A percentile compares a stretch with the other conserved stretches of the same genome.
phyloP scores from a whole-genome alignment of 495 filamentous ascomycete species.

The Terfezia boudieri region DNA sequence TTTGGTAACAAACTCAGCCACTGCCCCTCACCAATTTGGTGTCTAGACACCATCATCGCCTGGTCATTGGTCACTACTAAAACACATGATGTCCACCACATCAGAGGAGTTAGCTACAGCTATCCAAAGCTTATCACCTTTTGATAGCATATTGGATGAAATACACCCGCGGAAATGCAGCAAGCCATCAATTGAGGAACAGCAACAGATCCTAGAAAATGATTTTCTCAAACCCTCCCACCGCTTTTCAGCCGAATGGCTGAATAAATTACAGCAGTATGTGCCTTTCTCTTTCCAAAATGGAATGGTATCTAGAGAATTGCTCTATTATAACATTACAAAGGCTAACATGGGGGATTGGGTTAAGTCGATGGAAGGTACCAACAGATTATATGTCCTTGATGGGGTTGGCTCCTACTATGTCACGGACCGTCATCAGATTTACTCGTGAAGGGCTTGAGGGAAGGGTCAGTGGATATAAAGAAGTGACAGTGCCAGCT shows the following conservation, averaged over 20 bases:
- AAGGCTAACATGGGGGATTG: slow-evolving; percentile 7
- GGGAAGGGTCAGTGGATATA: slow-evolving; percentile 81
- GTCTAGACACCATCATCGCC: no score
- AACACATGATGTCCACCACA: no score
- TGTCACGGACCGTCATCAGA: slow-evolving; percentile 75
- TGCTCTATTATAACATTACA: not conserved
- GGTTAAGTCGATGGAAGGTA: slow-evolving; percentile 51
- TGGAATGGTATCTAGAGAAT: not conserved
- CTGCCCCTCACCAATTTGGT: no score
- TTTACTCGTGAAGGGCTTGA: slow-evolving; percentile 85
- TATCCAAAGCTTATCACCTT: no score
- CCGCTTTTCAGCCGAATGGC: slow-evolving; percentile 57
- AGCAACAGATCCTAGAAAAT: slow-evolving; percentile 47
- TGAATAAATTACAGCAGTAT: slow-evolving; percentile 66
- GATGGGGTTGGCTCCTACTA: slow-evolving; percentile 71
- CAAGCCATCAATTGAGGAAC: slow-evolving; percentile 30
- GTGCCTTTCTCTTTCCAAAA: slow-evolving; percentile 3
- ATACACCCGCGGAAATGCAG: slow-evolving; percentile 33
- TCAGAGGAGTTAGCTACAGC: no score
- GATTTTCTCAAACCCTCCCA: slow-evolving; percentile 60
- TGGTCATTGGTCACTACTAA: no score
- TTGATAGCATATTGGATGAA: no score
- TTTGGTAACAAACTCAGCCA: no score
- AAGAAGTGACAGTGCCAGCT: slow-evolving; percentile 80
- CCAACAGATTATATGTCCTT: slow-evolving; percentile 53